Base-by-base conservation (phyloP, 2,329 filamentous ascomycete species). In the Paraconiothyrium sp. region DNA sequence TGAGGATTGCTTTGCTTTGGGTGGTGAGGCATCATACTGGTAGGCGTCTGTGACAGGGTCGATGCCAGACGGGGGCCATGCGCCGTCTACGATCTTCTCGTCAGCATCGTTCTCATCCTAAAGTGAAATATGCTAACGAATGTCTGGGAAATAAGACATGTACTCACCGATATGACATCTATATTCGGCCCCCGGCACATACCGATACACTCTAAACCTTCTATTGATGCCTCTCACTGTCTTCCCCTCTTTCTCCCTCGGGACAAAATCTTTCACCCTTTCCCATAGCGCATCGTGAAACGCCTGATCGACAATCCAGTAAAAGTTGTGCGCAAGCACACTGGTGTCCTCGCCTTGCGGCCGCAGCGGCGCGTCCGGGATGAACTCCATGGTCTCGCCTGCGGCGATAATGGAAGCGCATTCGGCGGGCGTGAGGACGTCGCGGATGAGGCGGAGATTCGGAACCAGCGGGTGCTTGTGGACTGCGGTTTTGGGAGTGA, bases 131-230 rank as follows among this genome's bases (percentile, higher is more conserved):
- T 3, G 4, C 3, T 32, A 20, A 20, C 27, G 2, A 30, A 30
- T 2, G 6, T 30, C 27, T 30, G 32, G 24, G 47, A 2, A 24
- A 27, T 4, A 20, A 24, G 59, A 11, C 4, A 51, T 27, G 83
- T 9, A 66, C 66, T 30, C 37, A 74, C 72, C 72, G 61, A 92
- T 91, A 66, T 92, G 90, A 61, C 86, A 88, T 8, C 90, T 81
- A 69, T 92, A 92, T 72, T 92, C 90, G 0, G 90, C 90, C 0
- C 89, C 89, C 1, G 89, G 89, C 0, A 92, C 89, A 61, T 92
- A 92, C 68, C 90, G 83, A 65, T 92, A 92, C 0, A 92, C 89
- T 20, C 90, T 84, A 78, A 92, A 92, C 6, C 90, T 84, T 1
- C 90, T 82, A 68, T 92, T 92, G 58, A 92, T 80, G 0, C 90